Percentiles rank a stretch among this genome's conserved stretches.
Evolutionary conservation across 345 rosid species (phyloP).

Genomic region (Citrus mangshanensis): DNA sequence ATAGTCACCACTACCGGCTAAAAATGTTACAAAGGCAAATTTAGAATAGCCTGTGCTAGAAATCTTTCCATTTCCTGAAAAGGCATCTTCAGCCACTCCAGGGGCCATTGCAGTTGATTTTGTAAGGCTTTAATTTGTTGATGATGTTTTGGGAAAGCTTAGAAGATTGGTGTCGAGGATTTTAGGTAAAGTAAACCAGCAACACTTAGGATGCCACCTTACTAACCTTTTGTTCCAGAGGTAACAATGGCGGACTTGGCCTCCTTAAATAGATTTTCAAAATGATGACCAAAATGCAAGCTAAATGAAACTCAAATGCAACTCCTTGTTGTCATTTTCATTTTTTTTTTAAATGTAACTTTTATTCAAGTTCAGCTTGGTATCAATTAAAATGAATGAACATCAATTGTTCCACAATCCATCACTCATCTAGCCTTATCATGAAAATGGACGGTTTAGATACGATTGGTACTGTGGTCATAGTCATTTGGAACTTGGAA

Average conservation of each 20-base stretch:
- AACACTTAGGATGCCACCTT: constrained; percentile 25
- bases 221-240: constrained; percentile 31
- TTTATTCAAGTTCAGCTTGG: neutral
- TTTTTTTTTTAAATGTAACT: neutral
- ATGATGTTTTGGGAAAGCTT: neutral
- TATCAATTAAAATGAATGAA: constrained; percentile 24
- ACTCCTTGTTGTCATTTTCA: constrained; percentile 11
- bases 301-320: constrained; percentile 28
- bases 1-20: constrained; percentile 77
- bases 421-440: constrained; percentile 23
- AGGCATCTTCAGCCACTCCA: constrained; percentile 25
- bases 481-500: neutral
- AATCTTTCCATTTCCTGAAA: constrained; percentile 28
- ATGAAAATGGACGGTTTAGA: constrained; percentile 25
- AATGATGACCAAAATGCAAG: constrained; percentile 20
- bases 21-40: constrained; percentile 63
- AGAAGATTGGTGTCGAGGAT: constrained; percentile 21
- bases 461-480: constrained; percentile 7
- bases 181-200: constrained; percentile 30
- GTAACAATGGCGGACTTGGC: neutral
- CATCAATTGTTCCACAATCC: constrained; percentile 4
- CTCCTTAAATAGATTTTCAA: constrained; percentile 29
- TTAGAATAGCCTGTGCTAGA: constrained; percentile 23
- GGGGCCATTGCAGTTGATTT: constrained; percentile 41
- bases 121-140: neutral